Evolutionary conservation across 345 rosid species (phyloP).

Genomic region (Dimocarpus longan): DNA sequence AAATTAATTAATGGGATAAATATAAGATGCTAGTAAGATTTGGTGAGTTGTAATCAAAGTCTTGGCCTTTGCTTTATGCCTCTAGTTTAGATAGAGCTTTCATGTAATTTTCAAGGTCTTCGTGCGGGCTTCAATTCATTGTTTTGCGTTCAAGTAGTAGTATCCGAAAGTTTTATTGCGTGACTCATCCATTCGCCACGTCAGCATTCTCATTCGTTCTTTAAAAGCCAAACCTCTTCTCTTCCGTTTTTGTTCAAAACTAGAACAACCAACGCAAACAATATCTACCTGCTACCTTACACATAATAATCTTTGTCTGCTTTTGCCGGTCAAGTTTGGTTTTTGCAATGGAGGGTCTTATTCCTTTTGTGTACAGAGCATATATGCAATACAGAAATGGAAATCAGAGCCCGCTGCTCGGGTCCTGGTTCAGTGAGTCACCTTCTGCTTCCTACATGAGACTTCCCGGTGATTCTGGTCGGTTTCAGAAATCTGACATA

Average conservation of each 20-base stretch:
- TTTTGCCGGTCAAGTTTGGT: slow-evolving; percentile 10
- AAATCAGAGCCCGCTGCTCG: slow-evolving; percentile 34
- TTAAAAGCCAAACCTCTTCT: slow-evolving; percentile 28
- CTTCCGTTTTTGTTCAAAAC: background rate
- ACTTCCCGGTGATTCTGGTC: slow-evolving; percentile 85
- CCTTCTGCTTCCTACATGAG: slow-evolving; percentile 78
- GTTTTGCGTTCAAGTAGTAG: slow-evolving; percentile 19
- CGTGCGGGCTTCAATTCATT: slow-evolving; percentile 26
- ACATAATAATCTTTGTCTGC: slow-evolving; percentile 9
- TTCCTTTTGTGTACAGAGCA: slow-evolving; percentile 69
- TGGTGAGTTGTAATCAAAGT: slow-evolving; percentile 36
- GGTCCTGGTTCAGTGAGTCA: slow-evolving; percentile 53
- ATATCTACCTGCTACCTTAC: no score
- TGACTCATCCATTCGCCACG: slow-evolving; percentile 52
- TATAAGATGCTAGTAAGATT: slow-evolving; percentile 13
- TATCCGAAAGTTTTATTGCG: background rate
- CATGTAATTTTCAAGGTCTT: slow-evolving; percentile 27
- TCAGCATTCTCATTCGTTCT: slow-evolving; percentile 31
- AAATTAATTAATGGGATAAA: background rate
- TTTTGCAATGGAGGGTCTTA: slow-evolving; percentile 72
- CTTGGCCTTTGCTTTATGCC: background rate
- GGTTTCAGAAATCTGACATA: slow-evolving; percentile 58
- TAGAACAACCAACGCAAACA: background rate
- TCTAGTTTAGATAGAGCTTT: slow-evolving; percentile 46
- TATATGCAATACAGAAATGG: slow-evolving; percentile 67